phyloP scores from a whole-genome alignment of 148 eudicot species.

The Polygonum aviculare region DNA sequence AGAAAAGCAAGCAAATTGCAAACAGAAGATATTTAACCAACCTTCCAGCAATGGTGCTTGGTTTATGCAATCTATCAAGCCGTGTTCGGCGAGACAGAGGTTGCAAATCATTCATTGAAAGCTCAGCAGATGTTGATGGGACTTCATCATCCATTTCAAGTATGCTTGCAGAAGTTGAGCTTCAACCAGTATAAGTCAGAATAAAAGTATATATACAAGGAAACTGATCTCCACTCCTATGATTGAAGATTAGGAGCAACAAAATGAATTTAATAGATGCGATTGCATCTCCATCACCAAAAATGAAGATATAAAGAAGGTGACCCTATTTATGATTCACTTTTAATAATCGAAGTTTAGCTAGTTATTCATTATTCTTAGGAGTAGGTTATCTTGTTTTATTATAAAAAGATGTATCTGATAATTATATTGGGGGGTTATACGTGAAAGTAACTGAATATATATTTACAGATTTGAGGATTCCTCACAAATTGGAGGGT shows the following conservation, averaged over 20 bases:
- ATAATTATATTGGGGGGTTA: too few relatives aligned
- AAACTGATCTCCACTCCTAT: constrained; percentile 4
- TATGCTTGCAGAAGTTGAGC: constrained; percentile 53
- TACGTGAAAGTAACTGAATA: too few relatives aligned
- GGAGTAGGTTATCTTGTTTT: too few relatives aligned
- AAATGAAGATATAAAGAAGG: neutral
- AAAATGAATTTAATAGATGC: neutral
- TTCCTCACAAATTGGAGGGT: too few relatives aligned
- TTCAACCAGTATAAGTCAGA: constrained; percentile 13
- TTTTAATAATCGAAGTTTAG: too few relatives aligned
- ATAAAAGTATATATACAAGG: neutral
- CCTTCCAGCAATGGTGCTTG: constrained; percentile 56
- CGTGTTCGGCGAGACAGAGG: constrained; percentile 80
- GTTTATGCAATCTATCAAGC: constrained; percentile 40
- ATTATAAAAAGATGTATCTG: too few relatives aligned
- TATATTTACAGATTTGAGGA: too few relatives aligned
- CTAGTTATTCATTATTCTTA: too few relatives aligned
- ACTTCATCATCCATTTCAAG: constrained; percentile 73
- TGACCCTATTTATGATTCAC: neutral
- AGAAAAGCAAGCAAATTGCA: neutral
- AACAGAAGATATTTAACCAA: constrained; percentile 16
- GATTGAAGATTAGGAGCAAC: neutral
- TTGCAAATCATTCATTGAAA: constrained; percentile 52
- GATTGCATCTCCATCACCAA: neutral
- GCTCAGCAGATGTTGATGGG: constrained; percentile 44